Percentiles rank a stretch among this genome's conserved stretches.
phyloP scores from a whole-genome alignment of 1,284 basidiomycete species.

The Tilletia caries region DNA sequence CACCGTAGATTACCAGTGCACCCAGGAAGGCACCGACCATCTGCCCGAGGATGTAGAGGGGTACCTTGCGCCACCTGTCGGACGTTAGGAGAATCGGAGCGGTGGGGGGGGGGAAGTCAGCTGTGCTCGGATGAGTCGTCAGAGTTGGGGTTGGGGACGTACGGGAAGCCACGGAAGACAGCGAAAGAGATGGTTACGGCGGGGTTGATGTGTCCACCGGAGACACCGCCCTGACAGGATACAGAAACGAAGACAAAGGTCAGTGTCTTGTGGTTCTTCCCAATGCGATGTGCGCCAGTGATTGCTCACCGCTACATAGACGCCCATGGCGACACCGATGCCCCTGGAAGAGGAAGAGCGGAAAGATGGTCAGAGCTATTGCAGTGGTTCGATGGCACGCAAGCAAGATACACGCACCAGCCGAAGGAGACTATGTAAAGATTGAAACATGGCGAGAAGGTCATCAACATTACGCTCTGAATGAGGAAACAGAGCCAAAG shows the following conservation, averaged over 20 bases:
- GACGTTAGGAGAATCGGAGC: no score
- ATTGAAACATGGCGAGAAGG: background rate
- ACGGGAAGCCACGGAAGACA: conserved; percentile 68
- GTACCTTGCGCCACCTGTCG: background rate
- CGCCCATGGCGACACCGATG: conserved; percentile 17
- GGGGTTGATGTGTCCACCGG: conserved; percentile 18
- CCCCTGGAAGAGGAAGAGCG: conserved; percentile 11
- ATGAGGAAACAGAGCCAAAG: background rate
- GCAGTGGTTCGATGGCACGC: background rate
- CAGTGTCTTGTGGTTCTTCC: background rate
- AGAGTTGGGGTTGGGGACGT: conserved; percentile 50
- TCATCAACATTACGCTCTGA: no score
- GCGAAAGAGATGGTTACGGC: conserved; percentile 64
- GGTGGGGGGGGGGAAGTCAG: background rate
- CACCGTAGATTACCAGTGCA: conserved; percentile 3
- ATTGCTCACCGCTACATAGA: conserved; percentile 14
- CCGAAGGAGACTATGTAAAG: background rate
- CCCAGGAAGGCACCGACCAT: background rate
- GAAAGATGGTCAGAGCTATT: background rate
- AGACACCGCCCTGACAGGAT: background rate
- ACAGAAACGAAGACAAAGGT: background rate
- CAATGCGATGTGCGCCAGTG: background rate
- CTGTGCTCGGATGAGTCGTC: background rate
- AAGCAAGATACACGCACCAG: background rate
- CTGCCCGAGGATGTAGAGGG: conserved; percentile 12